Base-by-base conservation (phyloP, 768 basidiomycete genomes). In the Lactarius trivialis region DNA sequence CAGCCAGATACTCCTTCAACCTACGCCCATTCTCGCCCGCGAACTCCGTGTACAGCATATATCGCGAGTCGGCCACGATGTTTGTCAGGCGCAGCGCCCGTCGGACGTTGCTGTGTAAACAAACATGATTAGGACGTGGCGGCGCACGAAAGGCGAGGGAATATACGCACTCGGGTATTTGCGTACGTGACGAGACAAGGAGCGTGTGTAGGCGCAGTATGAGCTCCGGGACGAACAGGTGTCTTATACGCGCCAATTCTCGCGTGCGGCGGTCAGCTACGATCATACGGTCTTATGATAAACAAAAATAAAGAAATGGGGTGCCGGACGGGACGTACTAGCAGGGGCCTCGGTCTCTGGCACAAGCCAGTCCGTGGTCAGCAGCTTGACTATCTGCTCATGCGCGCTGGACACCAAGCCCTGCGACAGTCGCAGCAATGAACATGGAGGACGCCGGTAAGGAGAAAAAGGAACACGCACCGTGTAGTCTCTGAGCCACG, bases 211-310 rank as follows among this genome's bases (percentile, higher is more conserved):
- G 76, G 24, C 92, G 85, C 65, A 98, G 79, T 67, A 98, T 83
- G 24, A 98, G 79, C 71, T 97, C 93, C 0, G 94, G 96, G 28
- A 97, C 78, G 73, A 88, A 95, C 33, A 95, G 84, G 68, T 93
- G 87, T 45, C 94, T 84, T 56, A 96, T 88, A n/a, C 88, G 83
- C 14, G 82, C 74, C 51, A 96, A 81, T 64, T 95, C 91, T 24
- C 77, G 76, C 26, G 77, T 78, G 30, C 88, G 79, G 7, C 79
- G 80, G 52, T 85, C 81, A 45, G 74, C 83, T 81, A 48, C 11
- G 21, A 24, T 21, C 4, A 32, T 54, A 50, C 28, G 53, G 68
- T 28, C 59, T 37, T 51, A n/a, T 4, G 58, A 56, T 14, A 56
- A 61, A 49, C 21, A 60, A 32, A 36, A n/a, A 49, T 14, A 17